Base-by-base conservation (phyloP, 495 filamentous ascomycete species). In the Penicillium nucicola region DNA sequence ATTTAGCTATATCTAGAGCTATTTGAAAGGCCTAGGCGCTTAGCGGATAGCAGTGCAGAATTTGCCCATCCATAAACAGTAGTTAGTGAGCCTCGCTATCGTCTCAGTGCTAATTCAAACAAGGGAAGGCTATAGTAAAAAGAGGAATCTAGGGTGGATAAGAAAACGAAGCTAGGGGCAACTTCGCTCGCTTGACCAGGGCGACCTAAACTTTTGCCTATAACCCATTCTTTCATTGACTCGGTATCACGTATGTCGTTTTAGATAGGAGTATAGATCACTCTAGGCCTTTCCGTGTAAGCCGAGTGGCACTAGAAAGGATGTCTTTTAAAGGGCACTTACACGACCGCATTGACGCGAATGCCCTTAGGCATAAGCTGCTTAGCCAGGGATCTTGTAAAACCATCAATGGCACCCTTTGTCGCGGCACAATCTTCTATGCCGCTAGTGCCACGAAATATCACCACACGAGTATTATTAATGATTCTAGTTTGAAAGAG, bases 341-440 rank as follows among this genome's bases (percentile, higher is more conserved):
- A 79, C 67, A 80, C 80, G 11, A 85, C 82, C 9, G 73, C 77
- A 50, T 87, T 86, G 15, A 85, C 83, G 0, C 80, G 66, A 49
- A 87, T 87, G 5, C 81, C 83, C 59, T 80, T 83, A 1, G 76
- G 65, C 8, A 75, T 67, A 14, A 84, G 65, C 19, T 84, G 72
- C 45, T 72, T 66, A 2, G 81, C 77, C 30, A 85, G 64, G 17
- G 75, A 65, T 14, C 77, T 68, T 2, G 84, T 86, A 58, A 85
- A 85, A 1, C 76, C 68, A n/a, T 77, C 70, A 52, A 87, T 82
- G n/a, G 80, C 83, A 14, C 77, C 82, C 63, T 88, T 86, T 5
- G 80, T 83, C 7, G 79, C 65, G 1, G 79, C 67, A 55, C 84
- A 85, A 57, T 86, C 82, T 2, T 84, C 65, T 64, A 85, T 76